phyloP scores from a whole-genome alignment of 495 filamentous ascomycete species.

The Rhypophila decipiens region DNA sequence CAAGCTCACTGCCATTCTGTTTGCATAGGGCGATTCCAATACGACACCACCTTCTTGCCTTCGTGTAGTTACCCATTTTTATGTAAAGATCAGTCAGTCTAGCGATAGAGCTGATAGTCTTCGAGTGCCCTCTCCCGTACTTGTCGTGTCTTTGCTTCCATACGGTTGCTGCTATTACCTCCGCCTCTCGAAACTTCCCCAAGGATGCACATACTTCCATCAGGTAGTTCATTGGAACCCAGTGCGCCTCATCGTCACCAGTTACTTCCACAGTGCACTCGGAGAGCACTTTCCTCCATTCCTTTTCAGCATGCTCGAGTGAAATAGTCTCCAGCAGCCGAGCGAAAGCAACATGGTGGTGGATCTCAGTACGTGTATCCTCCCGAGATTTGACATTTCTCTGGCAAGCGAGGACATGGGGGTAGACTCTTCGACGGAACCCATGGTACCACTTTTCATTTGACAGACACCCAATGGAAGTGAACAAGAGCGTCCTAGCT shows the following conservation, averaged over 20 bases:
- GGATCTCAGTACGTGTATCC: not conserved
- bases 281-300: not conserved
- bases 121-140: too few species aligned
- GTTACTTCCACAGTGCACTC: not conserved
- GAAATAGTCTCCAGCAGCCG: not conserved
- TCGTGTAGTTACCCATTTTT: too few species aligned
- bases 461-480: not conserved
- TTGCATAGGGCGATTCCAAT: too few species aligned
- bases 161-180: too few species aligned
- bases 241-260: not conserved
- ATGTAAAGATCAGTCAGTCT: too few species aligned
- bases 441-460: not conserved
- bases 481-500: not conserved
- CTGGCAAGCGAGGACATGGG: not conserved
- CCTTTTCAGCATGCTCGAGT: not conserved
- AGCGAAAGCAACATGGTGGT: not conserved
- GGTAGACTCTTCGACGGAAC: not conserved
- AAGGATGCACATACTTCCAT: too few species aligned
- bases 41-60: too few species aligned
- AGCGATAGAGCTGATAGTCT: too few species aligned
- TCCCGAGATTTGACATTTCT: not conserved
- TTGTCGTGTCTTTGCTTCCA: too few species aligned
- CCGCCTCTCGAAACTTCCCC: too few species aligned
- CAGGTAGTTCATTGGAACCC: not conserved
- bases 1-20: too few species aligned